Percentiles rank a stretch among this genome's conserved stretches.
Evolutionary conservation across 1,139 yeast species (phyloP).

Genomic region (Eremothecium cymbalariae): DNA sequence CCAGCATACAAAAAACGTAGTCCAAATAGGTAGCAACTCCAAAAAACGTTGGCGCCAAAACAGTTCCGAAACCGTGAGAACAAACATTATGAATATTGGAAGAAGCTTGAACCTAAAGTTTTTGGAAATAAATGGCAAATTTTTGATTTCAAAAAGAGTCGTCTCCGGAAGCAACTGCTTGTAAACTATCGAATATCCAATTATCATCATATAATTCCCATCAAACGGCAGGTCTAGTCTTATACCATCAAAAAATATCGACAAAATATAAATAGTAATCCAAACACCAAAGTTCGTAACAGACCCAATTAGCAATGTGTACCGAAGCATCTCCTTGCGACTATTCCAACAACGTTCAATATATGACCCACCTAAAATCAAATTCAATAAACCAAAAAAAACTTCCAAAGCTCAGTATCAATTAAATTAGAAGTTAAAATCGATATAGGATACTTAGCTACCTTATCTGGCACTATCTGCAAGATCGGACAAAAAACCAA

Average conservation of each 20-base stretch:
- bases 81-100: conserved; percentile 51
- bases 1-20: conserved; percentile 67
- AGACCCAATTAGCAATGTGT: conserved; percentile 49
- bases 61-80: conserved; percentile 33
- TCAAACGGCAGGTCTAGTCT: conserved; percentile 40
- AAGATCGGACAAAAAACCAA: conserved; percentile 50
- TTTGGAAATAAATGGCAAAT: conserved; percentile 53
- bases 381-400: conserved; percentile 39
- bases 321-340: conserved; percentile 47
- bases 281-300: conserved; percentile 51
- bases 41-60: conserved; percentile 37
- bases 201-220: conserved; percentile 64
- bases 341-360: conserved; percentile 51
- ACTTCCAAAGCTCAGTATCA: conserved; percentile 50
- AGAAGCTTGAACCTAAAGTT: conserved; percentile 66
- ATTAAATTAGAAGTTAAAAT: conserved; percentile 63
- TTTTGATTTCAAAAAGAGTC: conserved; percentile 40
- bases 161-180: conserved; percentile 89
- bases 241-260: conserved; percentile 31
- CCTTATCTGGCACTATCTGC: conserved; percentile 61
- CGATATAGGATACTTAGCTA: conserved; percentile 67
- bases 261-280: conserved; percentile 31
- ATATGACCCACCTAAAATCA: conserved; percentile 47
- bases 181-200: conserved; percentile 76
- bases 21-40: conserved; percentile 59